Conservation (phyloP, 331 rosid genomes). For the Acacia pycnantha region DNA sequence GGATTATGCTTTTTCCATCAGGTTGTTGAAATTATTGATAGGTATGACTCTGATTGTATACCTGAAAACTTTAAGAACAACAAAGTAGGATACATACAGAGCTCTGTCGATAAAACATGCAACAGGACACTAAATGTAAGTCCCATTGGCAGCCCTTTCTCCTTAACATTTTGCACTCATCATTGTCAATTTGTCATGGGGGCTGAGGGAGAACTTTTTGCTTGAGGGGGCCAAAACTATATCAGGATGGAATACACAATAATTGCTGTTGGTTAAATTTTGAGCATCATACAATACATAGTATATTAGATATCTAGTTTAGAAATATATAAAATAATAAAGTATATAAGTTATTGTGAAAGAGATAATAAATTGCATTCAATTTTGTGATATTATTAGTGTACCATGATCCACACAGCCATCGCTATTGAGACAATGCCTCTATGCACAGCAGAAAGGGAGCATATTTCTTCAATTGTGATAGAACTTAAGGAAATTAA, state of each 20-base stretch:
- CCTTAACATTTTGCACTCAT: neutral
- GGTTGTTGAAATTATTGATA: slow-evolving; percentile 82
- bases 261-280: neutral
- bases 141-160: neutral
- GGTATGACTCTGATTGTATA: slow-evolving; percentile 68
- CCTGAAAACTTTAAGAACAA: slow-evolving; percentile 20
- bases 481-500: no score
- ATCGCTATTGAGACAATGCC: neutral
- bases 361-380: neutral
- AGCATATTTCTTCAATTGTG: neutral
- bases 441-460: neutral
- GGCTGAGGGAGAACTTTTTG: neutral
- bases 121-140: slow-evolving; percentile 45
- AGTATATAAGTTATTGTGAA: neutral
- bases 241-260: neutral
- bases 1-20: slow-evolving; percentile 36
- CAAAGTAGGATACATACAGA: slow-evolving; percentile 62
- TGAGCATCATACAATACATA: neutral
- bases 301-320: neutral
- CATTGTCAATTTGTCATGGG: neutral
- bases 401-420: neutral
- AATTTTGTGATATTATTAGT: neutral
- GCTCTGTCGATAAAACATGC: slow-evolving; percentile 49
- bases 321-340: neutral
- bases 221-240: neutral